These are phyloP conservation scores for Triticum aestivum DNA, from an alignment of 176 grass and related monocot genomes.

Conservation along the genomic window IWGSC_CS_RefSeq_v2.1 NC_057798.1:142881347-142881846, in stretches of 20 bases:
- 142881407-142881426: neutral
- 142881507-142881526: neutral
- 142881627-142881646: neutral
- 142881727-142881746: neutral
- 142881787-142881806: neutral
- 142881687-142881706: neutral
- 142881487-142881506: neutral
- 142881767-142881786: neutral
- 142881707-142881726: neutral
- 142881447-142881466: neutral
- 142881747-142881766: neutral
- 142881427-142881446: neutral
- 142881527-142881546: neutral
- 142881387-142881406: neutral
- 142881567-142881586: neutral
- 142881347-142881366: neutral
- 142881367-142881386: neutral
- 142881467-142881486: neutral
- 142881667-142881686: neutral
- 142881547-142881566: neutral
- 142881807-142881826: constrained; percentile 5
- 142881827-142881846: neutral
- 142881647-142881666: neutral
- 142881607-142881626: neutral
- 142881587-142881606: neutral